A percentile compares a stretch with the other conserved stretches of the same genome.
These are phyloP conservation scores for Guadua angustifolia DNA, from an alignment of 176 grass and related monocot species.

Conservation along the genomic window DNA sequence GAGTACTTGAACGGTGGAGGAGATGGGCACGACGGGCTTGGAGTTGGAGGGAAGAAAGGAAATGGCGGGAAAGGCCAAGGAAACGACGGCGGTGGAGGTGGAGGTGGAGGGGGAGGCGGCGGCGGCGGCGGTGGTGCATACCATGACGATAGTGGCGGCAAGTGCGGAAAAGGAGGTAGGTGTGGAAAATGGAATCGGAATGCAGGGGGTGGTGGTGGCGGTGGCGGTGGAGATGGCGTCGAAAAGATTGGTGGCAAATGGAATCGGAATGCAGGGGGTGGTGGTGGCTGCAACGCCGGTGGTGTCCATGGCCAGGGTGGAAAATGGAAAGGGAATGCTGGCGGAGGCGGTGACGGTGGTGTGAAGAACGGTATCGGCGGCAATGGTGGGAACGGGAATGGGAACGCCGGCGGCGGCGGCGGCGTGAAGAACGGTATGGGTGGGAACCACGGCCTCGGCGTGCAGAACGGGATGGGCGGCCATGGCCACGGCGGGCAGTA, in stretches of 20 bases:
- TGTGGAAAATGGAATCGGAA: conserved; percentile 54
- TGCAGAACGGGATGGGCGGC: conserved; percentile 76
- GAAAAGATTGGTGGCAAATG: conserved; percentile 51
- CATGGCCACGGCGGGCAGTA: conserved; percentile 87
- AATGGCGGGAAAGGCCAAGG: conserved; percentile 68
- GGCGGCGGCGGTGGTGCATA: conserved; percentile 48
- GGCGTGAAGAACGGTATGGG: conserved; percentile 74
- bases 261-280: conserved; percentile 46
- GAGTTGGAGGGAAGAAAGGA: conserved; percentile 49
- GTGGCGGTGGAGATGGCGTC: conserved; percentile 43
- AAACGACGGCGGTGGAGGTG: conserved; percentile 47
- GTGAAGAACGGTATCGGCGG: conserved; percentile 59
- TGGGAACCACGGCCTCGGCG: conserved; percentile 64
- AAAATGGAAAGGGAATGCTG: conserved; percentile 55
- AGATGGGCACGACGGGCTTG: conserved; percentile 43
- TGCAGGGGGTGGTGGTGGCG: conserved; percentile 35
- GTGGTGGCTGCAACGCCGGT: conserved; percentile 26
- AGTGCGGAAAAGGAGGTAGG: conserved; percentile 46
- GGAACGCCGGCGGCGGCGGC: conserved; percentile 51
- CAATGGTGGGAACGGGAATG: conserved; percentile 52
- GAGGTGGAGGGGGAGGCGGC: conserved; percentile 35
- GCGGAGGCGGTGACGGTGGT: conserved; percentile 44
- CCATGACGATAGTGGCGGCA: conserved; percentile 39
- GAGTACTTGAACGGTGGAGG: conserved; percentile 41
- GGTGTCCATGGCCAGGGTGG: conserved; percentile 50